Base-by-base conservation (phyloP, 2,329 filamentous ascomycete species). In the Davidsoniella virescens region DNA sequence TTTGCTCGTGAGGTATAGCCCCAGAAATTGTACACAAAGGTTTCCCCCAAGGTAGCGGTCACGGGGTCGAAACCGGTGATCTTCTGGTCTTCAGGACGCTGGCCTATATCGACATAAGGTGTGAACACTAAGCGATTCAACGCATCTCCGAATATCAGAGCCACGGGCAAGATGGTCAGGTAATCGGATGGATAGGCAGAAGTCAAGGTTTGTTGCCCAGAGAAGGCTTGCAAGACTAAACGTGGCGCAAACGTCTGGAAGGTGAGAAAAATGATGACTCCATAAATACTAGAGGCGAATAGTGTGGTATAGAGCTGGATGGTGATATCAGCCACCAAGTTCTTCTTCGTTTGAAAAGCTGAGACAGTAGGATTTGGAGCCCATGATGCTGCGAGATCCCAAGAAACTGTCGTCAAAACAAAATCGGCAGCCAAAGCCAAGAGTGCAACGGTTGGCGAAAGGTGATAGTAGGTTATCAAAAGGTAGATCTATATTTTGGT, bases 81-180 rank as follows among this genome's bases (percentile, higher is more conserved):
- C 56, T 70, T 65, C 49, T 70, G 70, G 54, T 78, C 70, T 55
- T 69, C 66, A 41, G 62, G 60, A 14, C 67, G 70, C 23, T 65
- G 67, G 23, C 70, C 72, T 0, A 73, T 70, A 12, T 69, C 72
- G 16, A 76, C 73, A 18, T 77, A 73, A 2, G 82, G 79, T 38
- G 77, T 75, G 62, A 94, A 93, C 56, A 95, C 76, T 62, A 93
- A 90, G 43, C 75, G 73, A 54, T 78, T 78, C 4, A 82, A 79
- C 0, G 85, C 83, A 54, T 78, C 69, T 2, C 87, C 88, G 16
- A 84, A 70, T 2, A 70, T 58, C 3, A 74, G 55, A 5, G 70
- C 70, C 41, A 72, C 71, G 1, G 81, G 78, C 3, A 87, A 64
- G 44, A 84, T 70, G 7, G 73, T 70, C 39, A 73, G 63, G 37